Evolutionary conservation across 495 filamentous ascomycete genomes (phyloP), one percentile per base, ranked within the genome.

Genomic region (Cairneyella variabilis): DNA sequence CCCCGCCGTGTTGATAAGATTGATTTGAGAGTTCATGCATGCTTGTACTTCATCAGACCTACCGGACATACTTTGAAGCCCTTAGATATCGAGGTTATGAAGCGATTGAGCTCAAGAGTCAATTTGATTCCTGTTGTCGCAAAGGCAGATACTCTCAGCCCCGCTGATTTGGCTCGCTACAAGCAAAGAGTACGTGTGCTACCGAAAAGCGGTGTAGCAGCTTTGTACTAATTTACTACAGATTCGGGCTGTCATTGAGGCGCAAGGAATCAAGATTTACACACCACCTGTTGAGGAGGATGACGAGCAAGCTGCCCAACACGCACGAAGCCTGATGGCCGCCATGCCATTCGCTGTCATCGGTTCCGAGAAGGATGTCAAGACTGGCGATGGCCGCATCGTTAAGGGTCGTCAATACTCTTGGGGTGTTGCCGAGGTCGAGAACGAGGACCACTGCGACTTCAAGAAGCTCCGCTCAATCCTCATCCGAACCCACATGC

Each of bases 381-480:
- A 95, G 83, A 95, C 91, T 36, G 81, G 80, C 65, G 93, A 98
- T 68, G 88, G 87, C 58, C 91, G 91, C 67, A 92, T 96, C 57
- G 89, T 97, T 64, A 98, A 97, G 81, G 93, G 93, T 59, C 93
- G 93, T 47, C 93, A 97, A 72, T 98, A 98, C 71, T 89, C 90
- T 47, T 98, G 93, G 93, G 93, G 93, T 76, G 93, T 97, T 58
- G 93, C 95, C 51, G 93, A 98, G 70, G 93, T 98, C 46, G 93
- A 98, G 82, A 97, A 98, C 70, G 93, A 98, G 71, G 93, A 97
- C 57, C 93, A 98, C 83, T 98, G 93, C 73, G 93, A 98, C 75
- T 98, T 98, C 76, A 98, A 98, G 87, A 98, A 98, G 78, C 86
- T 98, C 55, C 91, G 93, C 60, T 95, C 91, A 17, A 97, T 97